A percentile compares a stretch with the other conserved stretches of the same genome.
Evolutionary conservation across 2,329 filamentous ascomycete genomes (phyloP).

Genomic region (Paramyrothecium roridum): DNA sequence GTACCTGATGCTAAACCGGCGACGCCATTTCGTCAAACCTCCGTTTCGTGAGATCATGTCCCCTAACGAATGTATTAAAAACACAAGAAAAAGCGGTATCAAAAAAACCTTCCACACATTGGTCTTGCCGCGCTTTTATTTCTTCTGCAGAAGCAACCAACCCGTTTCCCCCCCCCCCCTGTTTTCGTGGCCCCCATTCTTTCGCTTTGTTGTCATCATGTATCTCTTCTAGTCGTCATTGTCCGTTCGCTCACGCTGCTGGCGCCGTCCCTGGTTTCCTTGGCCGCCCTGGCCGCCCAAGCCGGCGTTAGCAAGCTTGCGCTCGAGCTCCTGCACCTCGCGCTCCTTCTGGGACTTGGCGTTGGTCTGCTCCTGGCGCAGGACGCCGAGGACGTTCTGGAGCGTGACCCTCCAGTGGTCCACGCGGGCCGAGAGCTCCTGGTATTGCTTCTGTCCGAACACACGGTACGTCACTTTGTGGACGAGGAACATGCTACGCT

Average conservation of each 20-base stretch:
- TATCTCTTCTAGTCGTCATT: constrained; percentile 48
- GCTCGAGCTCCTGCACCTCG: constrained; percentile 68
- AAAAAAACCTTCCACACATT: constrained; percentile 6
- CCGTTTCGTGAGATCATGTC: constrained; percentile 19
- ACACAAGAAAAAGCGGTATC: constrained; percentile 17
- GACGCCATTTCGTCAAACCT: constrained; percentile 32
- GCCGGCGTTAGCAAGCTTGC: constrained; percentile 52
- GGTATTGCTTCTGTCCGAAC: constrained; percentile 97
- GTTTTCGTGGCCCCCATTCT: constrained; percentile 5
- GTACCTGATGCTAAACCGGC: constrained; percentile 30
- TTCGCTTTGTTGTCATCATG: constrained; percentile 11
- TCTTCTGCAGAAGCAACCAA: not conserved
- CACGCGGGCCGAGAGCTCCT: constrained; percentile 84
- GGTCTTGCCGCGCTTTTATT: constrained; percentile 4
- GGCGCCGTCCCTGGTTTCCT: constrained; percentile 26
- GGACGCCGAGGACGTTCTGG: constrained; percentile 71
- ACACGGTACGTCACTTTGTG: constrained; percentile 96
- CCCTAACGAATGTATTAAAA: constrained; percentile 29
- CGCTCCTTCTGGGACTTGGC: constrained; percentile 75
- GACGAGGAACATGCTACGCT: constrained; percentile 89
- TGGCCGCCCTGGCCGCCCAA: constrained; percentile 27
- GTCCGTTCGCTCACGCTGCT: constrained; percentile 47
- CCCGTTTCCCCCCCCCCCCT: constrained; percentile 3
- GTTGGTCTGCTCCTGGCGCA: constrained; percentile 77
- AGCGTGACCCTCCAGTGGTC: constrained; percentile 89